Evolutionary conservation across 768 basidiomycete genomes (phyloP).

Genomic region (Leucocoprinus leucothites): DNA sequence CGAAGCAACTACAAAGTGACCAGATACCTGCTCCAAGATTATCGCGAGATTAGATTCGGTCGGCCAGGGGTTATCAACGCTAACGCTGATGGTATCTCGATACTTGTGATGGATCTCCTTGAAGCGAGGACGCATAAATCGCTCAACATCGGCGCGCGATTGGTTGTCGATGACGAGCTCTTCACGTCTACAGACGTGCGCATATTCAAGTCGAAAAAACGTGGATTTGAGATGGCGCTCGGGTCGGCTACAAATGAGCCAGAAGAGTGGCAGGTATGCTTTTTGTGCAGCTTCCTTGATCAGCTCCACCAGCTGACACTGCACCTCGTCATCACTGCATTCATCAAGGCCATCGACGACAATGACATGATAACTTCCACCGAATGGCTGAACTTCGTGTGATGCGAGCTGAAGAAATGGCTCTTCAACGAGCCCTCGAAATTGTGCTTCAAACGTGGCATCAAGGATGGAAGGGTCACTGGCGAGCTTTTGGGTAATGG

Average conservation of each 20-base stretch:
- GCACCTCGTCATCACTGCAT: neutral
- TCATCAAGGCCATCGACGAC: neutral
- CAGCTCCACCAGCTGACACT: neutral
- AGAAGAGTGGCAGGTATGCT: neutral
- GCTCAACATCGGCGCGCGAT: neutral
- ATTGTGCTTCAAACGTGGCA: neutral
- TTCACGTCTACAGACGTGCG: neutral
- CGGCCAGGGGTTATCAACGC: neutral
- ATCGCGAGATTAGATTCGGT: neutral
- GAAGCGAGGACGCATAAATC: constrained; percentile 1
- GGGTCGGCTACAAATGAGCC: constrained; percentile 1
- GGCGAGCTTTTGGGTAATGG: neutral
- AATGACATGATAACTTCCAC: neutral
- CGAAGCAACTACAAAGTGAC: neutral
- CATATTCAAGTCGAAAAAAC: neutral
- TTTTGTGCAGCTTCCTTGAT: neutral
- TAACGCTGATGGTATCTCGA: neutral
- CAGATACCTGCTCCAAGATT: neutral
- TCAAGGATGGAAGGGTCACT: neutral
- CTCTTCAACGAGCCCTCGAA: neutral
- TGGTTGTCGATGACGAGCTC: neutral
- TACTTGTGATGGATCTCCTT: neutral
- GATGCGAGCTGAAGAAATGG: neutral
- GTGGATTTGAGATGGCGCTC: neutral
- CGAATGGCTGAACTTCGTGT: neutral